Evolutionary conservation across 116 monocot species (phyloP).

Genomic region (Phalaenopsis hybrid): DNA sequence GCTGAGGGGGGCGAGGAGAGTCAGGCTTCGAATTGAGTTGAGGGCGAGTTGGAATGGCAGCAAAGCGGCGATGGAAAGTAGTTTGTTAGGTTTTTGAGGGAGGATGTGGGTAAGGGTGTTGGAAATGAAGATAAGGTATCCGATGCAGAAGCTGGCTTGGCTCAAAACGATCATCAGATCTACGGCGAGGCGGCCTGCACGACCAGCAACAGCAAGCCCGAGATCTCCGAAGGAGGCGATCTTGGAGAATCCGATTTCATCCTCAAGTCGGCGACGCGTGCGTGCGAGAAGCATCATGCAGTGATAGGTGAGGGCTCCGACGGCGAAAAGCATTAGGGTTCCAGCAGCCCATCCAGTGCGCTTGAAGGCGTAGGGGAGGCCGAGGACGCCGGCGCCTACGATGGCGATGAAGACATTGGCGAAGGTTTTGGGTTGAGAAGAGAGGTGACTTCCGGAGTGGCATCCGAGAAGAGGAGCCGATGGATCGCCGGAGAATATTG

Average conservation of each 20-base stretch:
- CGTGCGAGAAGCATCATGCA: constrained; percentile 81
- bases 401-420: constrained; percentile 98
- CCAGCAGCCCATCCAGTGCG: constrained; percentile 77
- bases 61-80: constrained; percentile 56
- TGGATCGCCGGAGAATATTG: constrained; percentile 2
- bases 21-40: constrained; percentile 71
- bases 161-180: constrained; percentile 85
- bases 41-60: constrained; percentile 85
- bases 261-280: constrained; percentile 58
- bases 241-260: constrained; percentile 23
- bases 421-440: constrained; percentile 89
- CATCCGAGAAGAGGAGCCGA: constrained; percentile 24
- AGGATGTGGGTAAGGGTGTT: constrained; percentile 57
- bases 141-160: constrained; percentile 83
- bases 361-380: constrained; percentile 91
- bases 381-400: constrained; percentile 91
- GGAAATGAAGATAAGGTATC: constrained; percentile 80
- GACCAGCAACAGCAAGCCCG: constrained; percentile 53
- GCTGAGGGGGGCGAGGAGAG: constrained; percentile 80
- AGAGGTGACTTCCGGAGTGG: constrained; percentile 23
- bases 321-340: constrained; percentile 35
- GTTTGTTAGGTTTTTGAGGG: constrained; percentile 25
- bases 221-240: constrained; percentile 81
- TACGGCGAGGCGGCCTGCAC: constrained; percentile 48
- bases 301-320: constrained; percentile 68